Percentiles rank a stretch among this genome's conserved stretches.
Evolutionary conservation across 805 yeast species (phyloP).

Genomic region (Teunomyces stri): DNA sequence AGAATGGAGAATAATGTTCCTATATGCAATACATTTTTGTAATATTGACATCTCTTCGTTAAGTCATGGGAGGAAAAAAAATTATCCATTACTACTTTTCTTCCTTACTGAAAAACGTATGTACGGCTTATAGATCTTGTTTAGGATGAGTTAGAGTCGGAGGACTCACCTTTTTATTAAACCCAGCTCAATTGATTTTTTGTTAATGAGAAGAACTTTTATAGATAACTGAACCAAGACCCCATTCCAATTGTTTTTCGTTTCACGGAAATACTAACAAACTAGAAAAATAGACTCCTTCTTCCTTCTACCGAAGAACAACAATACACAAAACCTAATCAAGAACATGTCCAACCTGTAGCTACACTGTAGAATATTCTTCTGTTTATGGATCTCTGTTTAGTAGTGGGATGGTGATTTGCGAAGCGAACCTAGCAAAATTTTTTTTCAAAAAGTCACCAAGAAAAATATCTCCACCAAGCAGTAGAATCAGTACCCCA

Average conservation of each 20-base stretch:
- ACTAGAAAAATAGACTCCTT: neutral
- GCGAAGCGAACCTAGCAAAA: neutral
- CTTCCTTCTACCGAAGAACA: neutral
- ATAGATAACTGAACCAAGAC: constrained; percentile 22
- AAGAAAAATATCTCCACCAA: constrained; percentile 1
- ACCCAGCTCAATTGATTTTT: constrained; percentile 47
- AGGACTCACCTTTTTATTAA: constrained; percentile 32
- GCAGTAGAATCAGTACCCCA: constrained; percentile 4
- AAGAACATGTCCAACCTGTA: neutral
- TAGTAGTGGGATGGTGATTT: neutral
- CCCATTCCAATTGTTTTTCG: neutral
- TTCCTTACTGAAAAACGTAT: constrained; percentile 5
- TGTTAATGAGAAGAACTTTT: constrained; percentile 37
- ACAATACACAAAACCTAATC: neutral
- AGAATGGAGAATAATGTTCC: too few species aligned
- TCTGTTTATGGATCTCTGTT: too few species aligned
- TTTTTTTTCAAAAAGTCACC: neutral
- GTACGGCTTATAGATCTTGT: constrained; percentile 4
- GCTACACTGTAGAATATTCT: neutral
- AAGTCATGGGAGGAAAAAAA: neutral
- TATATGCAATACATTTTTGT: neutral
- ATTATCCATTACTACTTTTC: neutral
- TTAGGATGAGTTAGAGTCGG: constrained; percentile 41
- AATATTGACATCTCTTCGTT: neutral
- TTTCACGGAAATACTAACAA: neutral